A percentile compares a stretch with the other conserved stretches of the same genome.
Evolutionary conservation across 2,329 filamentous ascomycete species (phyloP).

Genomic region (Ceratocystis variospora): DNA sequence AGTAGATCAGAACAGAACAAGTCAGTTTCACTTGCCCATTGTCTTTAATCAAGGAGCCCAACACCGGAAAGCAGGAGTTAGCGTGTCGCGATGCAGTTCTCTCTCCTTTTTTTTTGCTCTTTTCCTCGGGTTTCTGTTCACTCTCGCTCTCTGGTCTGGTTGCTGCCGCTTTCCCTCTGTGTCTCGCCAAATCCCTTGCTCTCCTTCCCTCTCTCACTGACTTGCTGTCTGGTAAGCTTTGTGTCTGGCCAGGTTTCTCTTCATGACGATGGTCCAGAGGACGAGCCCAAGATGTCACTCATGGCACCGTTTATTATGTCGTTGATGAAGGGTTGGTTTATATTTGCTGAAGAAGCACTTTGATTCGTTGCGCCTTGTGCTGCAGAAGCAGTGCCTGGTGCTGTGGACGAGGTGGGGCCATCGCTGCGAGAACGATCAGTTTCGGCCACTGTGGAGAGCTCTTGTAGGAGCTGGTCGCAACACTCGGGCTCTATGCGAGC

Average conservation of each 20-base stretch:
- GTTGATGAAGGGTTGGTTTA: conserved; percentile 16
- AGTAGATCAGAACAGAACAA: not conserved
- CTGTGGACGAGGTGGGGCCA: conserved; percentile 2
- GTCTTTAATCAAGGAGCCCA: not conserved
- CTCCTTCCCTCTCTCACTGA: not conserved
- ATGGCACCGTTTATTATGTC: conserved; percentile 17
- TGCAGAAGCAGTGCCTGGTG: conserved; percentile 7
- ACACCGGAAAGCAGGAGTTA: not conserved
- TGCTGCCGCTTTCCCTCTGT: too few species aligned
- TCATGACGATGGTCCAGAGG: conserved; percentile 3
- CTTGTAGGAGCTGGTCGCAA: conserved; percentile 17
- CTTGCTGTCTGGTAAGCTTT: not conserved
- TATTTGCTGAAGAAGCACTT: conserved; percentile 10
- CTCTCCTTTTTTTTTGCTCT: not conserved
- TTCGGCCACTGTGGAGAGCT: conserved; percentile 16
- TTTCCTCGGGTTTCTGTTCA: not conserved
- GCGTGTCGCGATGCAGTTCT: not conserved
- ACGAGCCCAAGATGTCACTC: conserved; percentile 10
- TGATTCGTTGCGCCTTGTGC: not conserved
- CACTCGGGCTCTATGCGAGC: conserved; percentile 15
- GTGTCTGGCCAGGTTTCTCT: not conserved
- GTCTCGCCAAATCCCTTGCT: not conserved
- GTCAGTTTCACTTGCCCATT: not conserved
- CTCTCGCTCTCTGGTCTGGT: not conserved
- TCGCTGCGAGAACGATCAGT: conserved; percentile 8